Conservation (phyloP, 306 rosid genomes). For the Abrus precatorius region DNA sequence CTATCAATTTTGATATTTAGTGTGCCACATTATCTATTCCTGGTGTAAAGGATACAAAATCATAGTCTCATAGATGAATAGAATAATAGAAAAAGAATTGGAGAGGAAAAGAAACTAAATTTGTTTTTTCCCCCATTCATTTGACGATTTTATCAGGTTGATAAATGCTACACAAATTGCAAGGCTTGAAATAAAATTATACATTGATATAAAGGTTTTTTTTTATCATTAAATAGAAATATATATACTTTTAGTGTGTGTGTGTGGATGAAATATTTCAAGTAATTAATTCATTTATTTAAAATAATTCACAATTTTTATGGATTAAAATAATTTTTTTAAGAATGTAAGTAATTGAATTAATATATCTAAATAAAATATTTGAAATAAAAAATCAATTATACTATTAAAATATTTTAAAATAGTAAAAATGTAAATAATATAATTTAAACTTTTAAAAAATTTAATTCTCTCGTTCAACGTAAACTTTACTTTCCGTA, state of each 20-base stretch:
- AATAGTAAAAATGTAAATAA: too few species aligned
- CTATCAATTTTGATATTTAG: conserved; percentile 43
- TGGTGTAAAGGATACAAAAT: conserved; percentile 30
- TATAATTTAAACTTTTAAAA: too few species aligned
- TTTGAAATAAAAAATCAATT: too few species aligned
- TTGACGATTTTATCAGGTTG: conserved; percentile 29
- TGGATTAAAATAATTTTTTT: too few species aligned
- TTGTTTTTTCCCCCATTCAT: background rate
- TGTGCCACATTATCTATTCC: conserved; percentile 19
- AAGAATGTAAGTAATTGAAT: too few species aligned
- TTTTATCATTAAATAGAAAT: too few species aligned
- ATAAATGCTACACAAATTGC: conserved; percentile 21
- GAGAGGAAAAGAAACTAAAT: conserved; percentile 15
- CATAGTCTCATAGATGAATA: conserved; percentile 35
- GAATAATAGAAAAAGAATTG: conserved; percentile 9
- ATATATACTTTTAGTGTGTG: background rate
- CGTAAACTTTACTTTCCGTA: background rate
- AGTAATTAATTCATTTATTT: too few species aligned
- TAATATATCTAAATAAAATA: too few species aligned
- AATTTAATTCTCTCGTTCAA: too few species aligned
- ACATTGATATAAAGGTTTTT: background rate
- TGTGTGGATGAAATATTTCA: too few species aligned
- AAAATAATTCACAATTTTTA: too few species aligned
- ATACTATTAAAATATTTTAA: too few species aligned
- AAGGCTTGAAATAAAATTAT: background rate